Percentiles rank a stretch among this genome's conserved stretches.
Evolutionary conservation across 1,284 basidiomycete species (phyloP).

Genomic region (Athelia psychrophila): DNA sequence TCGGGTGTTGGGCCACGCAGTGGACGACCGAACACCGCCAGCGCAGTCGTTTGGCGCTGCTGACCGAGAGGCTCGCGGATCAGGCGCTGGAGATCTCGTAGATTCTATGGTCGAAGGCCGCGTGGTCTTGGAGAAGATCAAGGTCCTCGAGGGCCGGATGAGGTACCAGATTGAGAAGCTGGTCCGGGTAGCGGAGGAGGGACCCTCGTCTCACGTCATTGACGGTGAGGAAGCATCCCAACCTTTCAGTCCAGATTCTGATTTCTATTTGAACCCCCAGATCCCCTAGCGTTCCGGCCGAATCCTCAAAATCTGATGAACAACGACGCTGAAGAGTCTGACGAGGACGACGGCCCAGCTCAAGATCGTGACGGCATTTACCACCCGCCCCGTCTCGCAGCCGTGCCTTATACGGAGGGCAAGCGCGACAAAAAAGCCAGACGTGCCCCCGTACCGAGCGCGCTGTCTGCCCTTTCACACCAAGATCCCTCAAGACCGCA

Average conservation of each 20-base stretch:
- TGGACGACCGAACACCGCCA: conserved; percentile 50
- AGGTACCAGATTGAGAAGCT: conserved; percentile 96
- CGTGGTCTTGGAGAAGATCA: conserved; percentile 77
- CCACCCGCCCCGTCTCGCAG: conserved; percentile 89
- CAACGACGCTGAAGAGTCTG: conserved; percentile 25
- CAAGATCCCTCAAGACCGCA: conserved; percentile 64
- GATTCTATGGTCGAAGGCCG: conserved; percentile 74
- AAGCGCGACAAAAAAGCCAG: conserved; percentile 39
- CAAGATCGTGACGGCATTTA: conserved; percentile 63
- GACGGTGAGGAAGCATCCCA: conserved; percentile 52
- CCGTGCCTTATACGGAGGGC: conserved; percentile 84
- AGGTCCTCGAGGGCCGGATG: conserved; percentile 81
- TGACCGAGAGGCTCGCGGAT: conserved; percentile 54
- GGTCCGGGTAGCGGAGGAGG: conserved; percentile 67
- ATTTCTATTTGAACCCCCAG: conserved; percentile 38
- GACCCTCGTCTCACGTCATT: conserved; percentile 41
- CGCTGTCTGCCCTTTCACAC: conserved; percentile 68
- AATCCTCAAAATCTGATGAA: conserved; percentile 72
- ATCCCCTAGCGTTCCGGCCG: conserved; percentile 88
- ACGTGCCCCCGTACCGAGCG: conserved; percentile 58
- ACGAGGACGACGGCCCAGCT: conserved; percentile 20
- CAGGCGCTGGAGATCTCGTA: conserved; percentile 60
- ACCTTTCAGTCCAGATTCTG: conserved; percentile 3
- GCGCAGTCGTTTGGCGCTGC: conserved; percentile 47
- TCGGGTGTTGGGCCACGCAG: conserved; percentile 60